Conservation (phyloP, 768 basidiomycete species). For the Lactarius akahatsu region DNA sequence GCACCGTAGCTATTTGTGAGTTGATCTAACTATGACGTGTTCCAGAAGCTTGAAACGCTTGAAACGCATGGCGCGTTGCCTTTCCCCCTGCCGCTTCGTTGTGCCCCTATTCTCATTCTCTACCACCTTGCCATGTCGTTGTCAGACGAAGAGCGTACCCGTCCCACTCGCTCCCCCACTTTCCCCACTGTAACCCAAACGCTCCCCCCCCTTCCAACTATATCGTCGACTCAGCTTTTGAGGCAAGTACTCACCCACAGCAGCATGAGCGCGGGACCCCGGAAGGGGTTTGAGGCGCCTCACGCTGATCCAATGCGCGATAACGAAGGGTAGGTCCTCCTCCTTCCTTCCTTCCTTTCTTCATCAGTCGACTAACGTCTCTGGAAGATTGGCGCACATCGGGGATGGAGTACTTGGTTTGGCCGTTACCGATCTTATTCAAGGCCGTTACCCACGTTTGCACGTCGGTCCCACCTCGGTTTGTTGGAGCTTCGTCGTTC, state of each 20-base stretch:
- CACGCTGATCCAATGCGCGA: not conserved
- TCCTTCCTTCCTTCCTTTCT: not conserved
- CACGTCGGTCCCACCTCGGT: constrained; percentile 18
- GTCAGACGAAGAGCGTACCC: not conserved
- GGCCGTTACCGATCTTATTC: constrained; percentile 18
- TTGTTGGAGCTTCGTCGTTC: not conserved
- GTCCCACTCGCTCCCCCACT: not conserved
- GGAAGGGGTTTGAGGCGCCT: not conserved
- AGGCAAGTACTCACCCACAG: constrained; percentile 12
- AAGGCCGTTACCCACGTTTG: not conserved
- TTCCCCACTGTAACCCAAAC: too few species aligned
- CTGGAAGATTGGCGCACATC: constrained; percentile 11
- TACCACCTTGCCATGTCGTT: constrained; percentile 1
- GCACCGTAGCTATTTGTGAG: not conserved
- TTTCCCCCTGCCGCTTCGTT: not conserved
- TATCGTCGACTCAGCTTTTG: not conserved
- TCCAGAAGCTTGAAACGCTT: not conserved
- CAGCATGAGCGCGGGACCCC: not conserved
- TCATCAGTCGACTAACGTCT: not conserved
- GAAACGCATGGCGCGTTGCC: constrained; percentile 6
- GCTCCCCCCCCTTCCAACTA: constrained; percentile 6
- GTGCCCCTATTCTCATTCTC: not conserved
- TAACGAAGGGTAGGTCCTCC: constrained; percentile 4
- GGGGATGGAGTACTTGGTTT: constrained; percentile 19
- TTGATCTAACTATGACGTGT: constrained; percentile 4